Percentiles rank a stretch among this genome's conserved stretches.
These are phyloP conservation scores for Fusarium pilosicola DNA, from an alignment of 2,329 filamentous ascomycete genomes.

Conservation along the genomic window DNA sequence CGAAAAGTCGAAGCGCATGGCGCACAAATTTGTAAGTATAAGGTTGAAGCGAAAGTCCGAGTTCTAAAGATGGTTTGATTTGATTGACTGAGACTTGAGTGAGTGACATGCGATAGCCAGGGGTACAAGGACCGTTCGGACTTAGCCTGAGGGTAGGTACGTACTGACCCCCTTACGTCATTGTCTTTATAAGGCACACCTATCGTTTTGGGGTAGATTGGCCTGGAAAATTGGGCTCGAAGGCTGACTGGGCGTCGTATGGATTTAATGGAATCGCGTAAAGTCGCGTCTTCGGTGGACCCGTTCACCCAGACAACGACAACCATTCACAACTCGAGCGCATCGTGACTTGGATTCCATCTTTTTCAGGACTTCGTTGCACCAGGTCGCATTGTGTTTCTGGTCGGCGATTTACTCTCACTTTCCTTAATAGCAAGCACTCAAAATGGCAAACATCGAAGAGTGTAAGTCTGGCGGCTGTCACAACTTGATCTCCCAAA, in stretches of 20 bases:
- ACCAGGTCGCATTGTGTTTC: conserved; percentile 1
- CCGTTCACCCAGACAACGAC: conserved; percentile 20
- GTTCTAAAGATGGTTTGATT: conserved; percentile 9
- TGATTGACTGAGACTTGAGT: conserved; percentile 12
- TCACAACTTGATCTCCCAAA: neutral
- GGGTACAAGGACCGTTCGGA: conserved; percentile 41
- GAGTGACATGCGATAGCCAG: conserved; percentile 31
- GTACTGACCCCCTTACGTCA: conserved; percentile 38
- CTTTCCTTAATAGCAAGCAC: neutral
- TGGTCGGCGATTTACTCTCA: neutral
- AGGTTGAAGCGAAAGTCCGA: conserved; percentile 29
- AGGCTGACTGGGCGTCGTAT: neutral
- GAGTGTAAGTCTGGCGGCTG: conserved; percentile 46
- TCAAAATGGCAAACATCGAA: conserved; percentile 47
- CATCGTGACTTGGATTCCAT: conserved; percentile 5
- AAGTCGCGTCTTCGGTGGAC: conserved; percentile 22
- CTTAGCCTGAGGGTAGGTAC: conserved; percentile 22
- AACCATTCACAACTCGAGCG: conserved; percentile 9
- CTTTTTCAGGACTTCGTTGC: neutral
- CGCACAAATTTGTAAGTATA: conserved; percentile 41
- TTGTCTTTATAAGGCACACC: neutral
- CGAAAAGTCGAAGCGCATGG: conserved; percentile 45
- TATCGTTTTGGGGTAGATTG: neutral
- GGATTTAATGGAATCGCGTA: conserved; percentile 39
- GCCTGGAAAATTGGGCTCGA: conserved; percentile 33